Conservation (phyloP, 257 asterid genomes). For the Solanum sejunctum region DNA sequence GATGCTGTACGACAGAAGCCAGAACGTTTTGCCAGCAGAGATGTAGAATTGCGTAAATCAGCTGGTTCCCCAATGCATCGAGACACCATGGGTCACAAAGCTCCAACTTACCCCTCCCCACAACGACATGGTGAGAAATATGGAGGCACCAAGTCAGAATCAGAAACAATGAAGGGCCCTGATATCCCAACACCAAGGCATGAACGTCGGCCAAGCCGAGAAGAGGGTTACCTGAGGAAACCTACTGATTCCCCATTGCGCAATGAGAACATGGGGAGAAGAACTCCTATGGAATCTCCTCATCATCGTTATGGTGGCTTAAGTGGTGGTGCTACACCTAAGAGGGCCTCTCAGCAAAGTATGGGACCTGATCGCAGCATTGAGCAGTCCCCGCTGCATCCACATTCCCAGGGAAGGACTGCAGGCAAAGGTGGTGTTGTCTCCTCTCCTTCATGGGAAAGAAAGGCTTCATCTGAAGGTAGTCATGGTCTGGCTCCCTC, state of each 20-base stretch:
- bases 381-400: slow-evolving; percentile 69
- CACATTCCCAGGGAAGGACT: slow-evolving; percentile 38
- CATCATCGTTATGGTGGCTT: slow-evolving; percentile 35
- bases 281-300: slow-evolving; percentile 44
- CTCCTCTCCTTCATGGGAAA: slow-evolving; percentile 89
- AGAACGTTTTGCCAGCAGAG: slow-evolving; percentile 14
- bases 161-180: slow-evolving; percentile 23
- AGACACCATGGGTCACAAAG: slow-evolving; percentile 15
- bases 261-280: slow-evolving; percentile 27
- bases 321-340: slow-evolving; percentile 55
- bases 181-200: slow-evolving; percentile 34
- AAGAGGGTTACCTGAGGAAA: slow-evolving; percentile 45
- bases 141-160: slow-evolving; percentile 21
- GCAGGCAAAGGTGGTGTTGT: slow-evolving; percentile 44
- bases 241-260: slow-evolving; percentile 39
- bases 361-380: slow-evolving; percentile 53
- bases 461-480: slow-evolving; percentile 50
- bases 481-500: slow-evolving; percentile 51
- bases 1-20: slow-evolving; percentile 25
- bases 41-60: slow-evolving; percentile 26
- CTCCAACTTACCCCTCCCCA: slow-evolving; percentile 17
- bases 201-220: slow-evolving; percentile 31
- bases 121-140: slow-evolving; percentile 14
- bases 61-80: slow-evolving; percentile 26
- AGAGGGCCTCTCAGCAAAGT: slow-evolving; percentile 38